Conservation (phyloP, 441 rosid genomes). For the Geranium incanum region DNA sequence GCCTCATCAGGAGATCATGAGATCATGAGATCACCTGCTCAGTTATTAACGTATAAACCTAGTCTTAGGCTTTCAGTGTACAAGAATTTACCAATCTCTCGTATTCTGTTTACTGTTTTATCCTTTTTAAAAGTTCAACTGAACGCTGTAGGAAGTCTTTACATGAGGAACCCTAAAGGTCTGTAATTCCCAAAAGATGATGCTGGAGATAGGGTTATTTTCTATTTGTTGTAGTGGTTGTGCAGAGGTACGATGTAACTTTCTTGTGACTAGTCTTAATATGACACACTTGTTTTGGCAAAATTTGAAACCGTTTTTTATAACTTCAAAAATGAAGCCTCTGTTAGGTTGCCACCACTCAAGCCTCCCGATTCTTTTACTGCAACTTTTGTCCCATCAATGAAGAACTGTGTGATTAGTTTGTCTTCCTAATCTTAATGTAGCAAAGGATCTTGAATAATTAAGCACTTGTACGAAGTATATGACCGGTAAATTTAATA, state of each 20-base stretch:
- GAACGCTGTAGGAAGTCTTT: neutral
- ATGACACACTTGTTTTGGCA: neutral
- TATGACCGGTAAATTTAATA: neutral
- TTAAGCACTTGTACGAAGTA: neutral
- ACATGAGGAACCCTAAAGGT: neutral
- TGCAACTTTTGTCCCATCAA: neutral
- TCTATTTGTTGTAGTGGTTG: neutral
- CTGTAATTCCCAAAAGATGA: neutral
- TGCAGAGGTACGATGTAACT: neutral
- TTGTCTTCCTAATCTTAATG: neutral
- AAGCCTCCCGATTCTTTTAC: neutral
- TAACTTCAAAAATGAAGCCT: neutral
- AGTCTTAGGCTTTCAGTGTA: neutral
- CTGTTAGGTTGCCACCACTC: neutral
- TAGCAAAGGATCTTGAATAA: neutral
- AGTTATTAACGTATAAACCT: neutral
- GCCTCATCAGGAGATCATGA: slow-evolving; percentile 7
- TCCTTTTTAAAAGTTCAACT: neutral
- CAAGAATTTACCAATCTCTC: neutral
- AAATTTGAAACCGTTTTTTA: neutral
- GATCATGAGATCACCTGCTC: neutral
- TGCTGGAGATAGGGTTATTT: neutral
- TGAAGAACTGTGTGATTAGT: neutral
- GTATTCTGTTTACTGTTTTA: neutral
- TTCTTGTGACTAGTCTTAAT: neutral